Evolutionary conservation across 345 rosid genomes (phyloP).

Genomic region (Hypericum androsaemum): DNA sequence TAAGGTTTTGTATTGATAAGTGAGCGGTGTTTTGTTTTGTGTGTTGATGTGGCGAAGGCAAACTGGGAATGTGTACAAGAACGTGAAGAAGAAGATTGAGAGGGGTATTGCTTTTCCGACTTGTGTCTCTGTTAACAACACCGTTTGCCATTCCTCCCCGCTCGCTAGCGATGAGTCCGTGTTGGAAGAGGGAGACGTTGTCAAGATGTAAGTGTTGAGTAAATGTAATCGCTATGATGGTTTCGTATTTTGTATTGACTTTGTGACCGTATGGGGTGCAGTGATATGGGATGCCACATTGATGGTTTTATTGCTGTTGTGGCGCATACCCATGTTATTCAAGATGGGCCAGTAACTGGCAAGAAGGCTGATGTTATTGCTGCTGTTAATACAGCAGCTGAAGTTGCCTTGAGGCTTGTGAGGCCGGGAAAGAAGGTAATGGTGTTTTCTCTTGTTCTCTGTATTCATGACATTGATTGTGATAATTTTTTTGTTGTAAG

Average conservation of each 20-base stretch:
- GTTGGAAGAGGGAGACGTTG: conserved; percentile 77
- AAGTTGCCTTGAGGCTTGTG: conserved; percentile 96
- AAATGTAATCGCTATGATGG: no score
- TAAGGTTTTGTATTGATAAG: not conserved
- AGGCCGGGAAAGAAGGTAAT: conserved; percentile 92
- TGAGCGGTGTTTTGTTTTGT: not conserved
- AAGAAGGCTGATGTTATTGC: conserved; percentile 86
- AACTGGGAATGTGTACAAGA: conserved; percentile 86
- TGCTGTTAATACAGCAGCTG: conserved; percentile 91
- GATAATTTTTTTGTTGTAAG: no score
- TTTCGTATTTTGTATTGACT: not conserved
- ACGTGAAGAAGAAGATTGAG: conserved; percentile 85
- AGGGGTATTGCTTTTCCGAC: conserved; percentile 94
- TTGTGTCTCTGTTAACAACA: conserved; percentile 81
- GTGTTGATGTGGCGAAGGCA: conserved; percentile 40
- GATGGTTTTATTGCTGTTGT: conserved; percentile 95
- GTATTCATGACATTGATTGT: no score
- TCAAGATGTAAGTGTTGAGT: conserved; percentile 59
- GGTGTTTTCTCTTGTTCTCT: not conserved
- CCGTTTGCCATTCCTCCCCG: conserved; percentile 82
- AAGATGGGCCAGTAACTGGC: conserved; percentile 57
- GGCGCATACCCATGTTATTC: conserved; percentile 80
- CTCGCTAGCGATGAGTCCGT: conserved; percentile 67
- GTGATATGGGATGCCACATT: conserved; percentile 96
- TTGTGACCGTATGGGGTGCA: conserved; percentile 19